Base-by-base conservation (phyloP, 2,329 filamentous ascomycete genomes). In the Sordariomycetes sp. region DNA sequence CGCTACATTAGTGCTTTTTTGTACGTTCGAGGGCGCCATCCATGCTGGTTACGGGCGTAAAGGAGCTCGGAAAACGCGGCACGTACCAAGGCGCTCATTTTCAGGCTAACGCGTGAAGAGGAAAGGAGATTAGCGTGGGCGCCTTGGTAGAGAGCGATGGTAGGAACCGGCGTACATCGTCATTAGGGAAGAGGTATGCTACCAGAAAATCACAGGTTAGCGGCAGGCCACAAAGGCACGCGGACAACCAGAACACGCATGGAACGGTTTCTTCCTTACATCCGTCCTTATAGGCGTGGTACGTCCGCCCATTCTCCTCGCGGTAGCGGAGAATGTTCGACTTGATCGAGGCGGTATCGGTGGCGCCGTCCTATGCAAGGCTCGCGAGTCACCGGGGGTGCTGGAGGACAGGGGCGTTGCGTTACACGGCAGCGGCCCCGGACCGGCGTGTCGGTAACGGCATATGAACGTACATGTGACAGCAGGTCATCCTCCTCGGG, bases 261-360 rank as follows among this genome's bases (percentile, higher is more conserved):
- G n/a, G n/a, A n/a, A n/a, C n/a, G n/a, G n/a, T n/a, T n/a, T n/a
- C n/a, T 46, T n/a, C 40, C 58, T 59, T 35, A 59, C 58, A 59
- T 22, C 67, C 65, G 18, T 69, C 68, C 32, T 68, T 67, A 52
- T 65, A 67, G 0, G 60, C 63, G 35, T 68, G 66, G 20, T 68
- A 69, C 0, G 64, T 67, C 14, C 66, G 62, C 1, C 67, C 66
- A 11, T 69, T 67, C 25, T 69, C 67, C 20, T 64, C 48, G 4
- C 65, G 62, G 25, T 66, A 67, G 2, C 58, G 60, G 1, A 65
- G 56, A 6, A 67, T 63, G 8, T 60, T 66, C 1, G 60, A 64
- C 18, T 10, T 59, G 1, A 66, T 58, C 2, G 64, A 67, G 0
- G 64, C 60, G 1, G 65, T 68, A 1, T 58, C 57, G 22, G 51